Evolutionary conservation across 148 eudicot genomes (phyloP).

Genomic region (Fallopia convolvulus): DNA sequence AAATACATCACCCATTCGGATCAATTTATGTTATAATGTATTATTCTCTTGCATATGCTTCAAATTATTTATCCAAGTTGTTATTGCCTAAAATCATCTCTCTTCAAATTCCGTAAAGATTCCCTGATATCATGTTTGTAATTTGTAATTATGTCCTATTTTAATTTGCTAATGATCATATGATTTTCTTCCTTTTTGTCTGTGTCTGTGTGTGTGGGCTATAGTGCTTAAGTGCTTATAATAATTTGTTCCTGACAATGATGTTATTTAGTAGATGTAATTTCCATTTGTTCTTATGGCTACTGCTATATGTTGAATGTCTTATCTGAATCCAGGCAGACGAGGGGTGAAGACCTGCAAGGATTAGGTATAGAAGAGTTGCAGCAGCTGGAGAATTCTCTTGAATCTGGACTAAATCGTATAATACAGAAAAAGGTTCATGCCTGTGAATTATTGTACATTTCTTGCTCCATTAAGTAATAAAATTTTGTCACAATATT

Average conservation of each 20-base stretch:
- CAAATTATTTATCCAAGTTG: too few species aligned
- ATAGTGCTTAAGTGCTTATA: neutral
- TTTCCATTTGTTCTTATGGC: too few species aligned
- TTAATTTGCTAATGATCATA: neutral
- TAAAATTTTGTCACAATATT: neutral
- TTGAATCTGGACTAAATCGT: constrained; percentile 72
- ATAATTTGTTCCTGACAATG: neutral
- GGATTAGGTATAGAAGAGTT: constrained; percentile 70
- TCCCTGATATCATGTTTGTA: too few species aligned
- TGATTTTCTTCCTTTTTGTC: neutral
- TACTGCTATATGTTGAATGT: neutral
- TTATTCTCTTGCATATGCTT: too few species aligned
- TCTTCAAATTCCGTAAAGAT: neutral
- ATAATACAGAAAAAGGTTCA: constrained; percentile 74
- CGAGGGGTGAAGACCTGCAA: constrained; percentile 93
- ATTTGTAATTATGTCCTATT: neutral
- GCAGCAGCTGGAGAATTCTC: constrained; percentile 58
- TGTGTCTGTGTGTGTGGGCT: neutral
- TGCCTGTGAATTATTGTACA: neutral
- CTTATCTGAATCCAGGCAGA: constrained; percentile 41
- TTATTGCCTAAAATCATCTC: neutral
- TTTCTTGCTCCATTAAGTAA: neutral
- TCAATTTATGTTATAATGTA: neutral
- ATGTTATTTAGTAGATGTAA: neutral
- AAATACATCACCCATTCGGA: neutral